Conservation (phyloP, 2,329 filamentous ascomycete genomes). For the Diaporthe citri region DNA sequence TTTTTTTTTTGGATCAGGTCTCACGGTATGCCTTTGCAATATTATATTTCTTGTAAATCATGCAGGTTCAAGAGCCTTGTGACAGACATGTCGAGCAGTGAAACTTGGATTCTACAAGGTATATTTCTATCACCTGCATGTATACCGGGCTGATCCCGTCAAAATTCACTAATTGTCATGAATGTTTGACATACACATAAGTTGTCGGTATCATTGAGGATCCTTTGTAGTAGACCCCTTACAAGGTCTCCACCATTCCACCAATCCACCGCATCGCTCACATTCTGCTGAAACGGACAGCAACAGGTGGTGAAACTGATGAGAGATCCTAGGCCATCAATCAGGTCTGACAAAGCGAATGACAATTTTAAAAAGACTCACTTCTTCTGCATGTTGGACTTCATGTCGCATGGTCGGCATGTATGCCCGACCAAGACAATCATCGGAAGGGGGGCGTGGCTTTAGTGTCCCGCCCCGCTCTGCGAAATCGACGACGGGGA, state of each 20-base stretch:
- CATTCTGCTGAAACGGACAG: background rate
- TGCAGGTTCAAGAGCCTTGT: background rate
- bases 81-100: background rate
- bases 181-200: background rate
- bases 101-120: background rate
- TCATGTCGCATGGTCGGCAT: background rate
- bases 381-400: too few species aligned
- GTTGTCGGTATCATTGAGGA: background rate
- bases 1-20: background rate
- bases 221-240: background rate
- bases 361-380: background rate
- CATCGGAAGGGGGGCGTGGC: background rate
- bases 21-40: background rate
- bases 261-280: background rate
- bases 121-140: background rate
- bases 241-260: background rate
- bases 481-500: constrained; percentile 4
- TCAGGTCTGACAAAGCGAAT: background rate
- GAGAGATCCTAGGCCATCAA: background rate
- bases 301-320: background rate
- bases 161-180: background rate
- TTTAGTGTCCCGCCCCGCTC: background rate
- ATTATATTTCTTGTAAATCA: too few species aligned
- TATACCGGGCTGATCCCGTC: background rate
- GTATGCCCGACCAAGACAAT: background rate